Base-by-base conservation (phyloP, 345 rosid genomes). In the Eucalyptus sp. region DNA sequence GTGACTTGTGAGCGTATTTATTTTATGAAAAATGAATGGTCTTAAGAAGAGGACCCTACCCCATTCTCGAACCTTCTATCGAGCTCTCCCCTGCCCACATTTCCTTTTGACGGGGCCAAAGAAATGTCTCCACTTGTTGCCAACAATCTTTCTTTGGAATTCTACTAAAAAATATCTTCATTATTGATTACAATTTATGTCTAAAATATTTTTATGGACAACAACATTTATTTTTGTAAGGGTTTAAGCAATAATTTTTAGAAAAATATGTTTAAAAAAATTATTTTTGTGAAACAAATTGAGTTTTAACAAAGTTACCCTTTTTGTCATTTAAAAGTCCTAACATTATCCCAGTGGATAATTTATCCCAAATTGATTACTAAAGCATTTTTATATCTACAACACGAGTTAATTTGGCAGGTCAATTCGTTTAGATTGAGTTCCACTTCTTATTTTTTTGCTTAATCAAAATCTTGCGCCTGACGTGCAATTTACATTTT, bases 91-190 rank as follows among this genome's bases (percentile, higher is more conserved):
- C 4, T 60, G 8, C 15, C 2, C 0, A 0, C 31, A 60, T 60
- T 60, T 60, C 31, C 31, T 60, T 60, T 5, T 11, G 31, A 60
- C 8, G 1, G 31, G 4, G 22, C 31, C 66, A 60, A 12, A 60
- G 31, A 60, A 56, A 56, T 56, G 62, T 56, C 29, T 56, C 6
- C 62, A 56, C 64, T 25, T 24, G 13, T 25, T 62, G 31, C 4
- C 17, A 29, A 62, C 1, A 6, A 0, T 62, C 33, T 2, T 62
- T 29, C 3, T 62, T 62, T 2, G 1, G 5, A 62, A 62, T 52
- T 52, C 4, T 18, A 18, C 56, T 66, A 4, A 31, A 66, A 29
- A 29, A 8, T 66, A 16, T 31, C 10, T 33, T 33, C 44, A 64
- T n/a, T 64, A 14, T 33, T 3, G 25, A 33, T 1, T 31, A 66